Percentiles rank a stretch among this genome's conserved stretches.
phyloP scores from a whole-genome alignment of 2,329 filamentous ascomycete species.

The Cytospora mali region DNA sequence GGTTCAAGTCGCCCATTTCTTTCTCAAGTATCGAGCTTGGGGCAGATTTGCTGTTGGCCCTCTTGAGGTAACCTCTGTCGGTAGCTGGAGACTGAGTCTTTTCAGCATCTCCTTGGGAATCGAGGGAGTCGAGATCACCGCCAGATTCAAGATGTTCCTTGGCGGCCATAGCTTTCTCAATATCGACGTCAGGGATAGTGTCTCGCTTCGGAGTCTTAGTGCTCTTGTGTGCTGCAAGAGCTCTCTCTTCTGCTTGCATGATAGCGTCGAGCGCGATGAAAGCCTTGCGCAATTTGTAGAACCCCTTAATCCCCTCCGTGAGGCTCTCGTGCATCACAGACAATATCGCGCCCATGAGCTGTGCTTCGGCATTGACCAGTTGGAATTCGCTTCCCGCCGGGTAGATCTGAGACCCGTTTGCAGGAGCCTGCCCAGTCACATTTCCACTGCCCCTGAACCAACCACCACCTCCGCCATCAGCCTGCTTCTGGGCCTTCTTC shows the following conservation, averaged over 20 bases:
- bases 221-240: constrained; percentile 33
- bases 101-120: constrained; percentile 51
- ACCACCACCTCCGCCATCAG: constrained; percentile 34
- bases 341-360: constrained; percentile 87
- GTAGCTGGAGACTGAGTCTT: constrained; percentile 48
- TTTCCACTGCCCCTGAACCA: constrained; percentile 32
- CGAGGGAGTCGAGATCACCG: constrained; percentile 56
- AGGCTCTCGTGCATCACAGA: constrained; percentile 90
- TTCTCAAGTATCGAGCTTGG: constrained; percentile 25
- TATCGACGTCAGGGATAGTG: not conserved
- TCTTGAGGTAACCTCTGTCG: constrained; percentile 50
- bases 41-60: constrained; percentile 30
- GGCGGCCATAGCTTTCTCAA: not conserved
- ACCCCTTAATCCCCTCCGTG: constrained; percentile 87
- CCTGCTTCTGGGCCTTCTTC: constrained; percentile 71
- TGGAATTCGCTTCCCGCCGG: constrained; percentile 84
- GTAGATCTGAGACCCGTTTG: constrained; percentile 60
- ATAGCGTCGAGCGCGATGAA: constrained; percentile 82
- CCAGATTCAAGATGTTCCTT: constrained; percentile 27
- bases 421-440: constrained; percentile 37
- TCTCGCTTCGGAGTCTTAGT: constrained; percentile 6
- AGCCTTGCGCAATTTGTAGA: constrained; percentile 89
- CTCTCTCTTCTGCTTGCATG: constrained; percentile 69
- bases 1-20: constrained; percentile 12
- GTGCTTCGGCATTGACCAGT: constrained; percentile 79